Base-by-base conservation (phyloP, 1,284 basidiomycete genomes). In the Pholiota adiposa region DNA sequence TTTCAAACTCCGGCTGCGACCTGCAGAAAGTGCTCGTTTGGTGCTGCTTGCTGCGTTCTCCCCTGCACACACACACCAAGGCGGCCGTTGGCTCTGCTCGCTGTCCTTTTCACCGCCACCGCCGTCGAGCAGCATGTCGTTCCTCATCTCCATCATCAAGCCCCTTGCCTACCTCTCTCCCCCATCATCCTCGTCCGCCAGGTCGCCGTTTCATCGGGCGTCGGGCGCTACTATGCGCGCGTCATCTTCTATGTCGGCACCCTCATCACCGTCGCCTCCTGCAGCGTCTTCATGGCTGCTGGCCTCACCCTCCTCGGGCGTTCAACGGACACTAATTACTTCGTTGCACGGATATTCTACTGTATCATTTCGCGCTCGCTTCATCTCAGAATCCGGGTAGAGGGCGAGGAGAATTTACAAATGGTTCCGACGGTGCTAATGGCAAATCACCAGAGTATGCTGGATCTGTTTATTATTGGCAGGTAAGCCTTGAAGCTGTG, bases 391-490 rank as follows among this genome's bases (percentile, higher is more conserved):
- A 79, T 98, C 67, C 83, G 88, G 54, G 84, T 98, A 31, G 94
- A 98, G 72, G 96, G 95, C 25, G 87, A 90, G 69, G 92, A 98
- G 71, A 79, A 96, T 71, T 79, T 98, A 52, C 62, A 79, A 60
- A 82, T 82, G 44, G 72, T 83, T 51, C 88, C 93, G 21, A 84
- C 87, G 1, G 87, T 99, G 14, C 74, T 97, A 29, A 84, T 98
- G 62, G 88, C 87, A 8, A 99, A 99, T 74, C 97, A 99, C 73
- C 97, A 98, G 79, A 94, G 91, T 67, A 92, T 95, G 84, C 75
- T 97, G 56, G 95, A 97, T 75, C 84, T 97, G 60, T 75, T 96
- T 38, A 87, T 89, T 68, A 80, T 99, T 55, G 96, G 92, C 59
- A 86, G 84, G 91, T 92, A 72, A 74, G 86, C 54, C 51, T 56